Conservation (phyloP, 129 eudicot genomes). For the Saussurea involucrata region DNA sequence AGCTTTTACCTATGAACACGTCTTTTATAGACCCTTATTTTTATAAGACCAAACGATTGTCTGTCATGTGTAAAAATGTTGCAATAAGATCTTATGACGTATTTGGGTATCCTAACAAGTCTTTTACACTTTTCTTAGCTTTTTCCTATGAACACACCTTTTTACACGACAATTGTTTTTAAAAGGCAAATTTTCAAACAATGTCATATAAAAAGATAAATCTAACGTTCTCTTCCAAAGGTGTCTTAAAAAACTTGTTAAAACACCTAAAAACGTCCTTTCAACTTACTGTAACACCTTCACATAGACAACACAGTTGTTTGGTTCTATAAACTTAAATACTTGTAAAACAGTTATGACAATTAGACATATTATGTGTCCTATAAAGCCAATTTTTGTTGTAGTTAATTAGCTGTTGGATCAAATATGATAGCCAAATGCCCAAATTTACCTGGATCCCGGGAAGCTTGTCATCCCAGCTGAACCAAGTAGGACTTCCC, state of each 20-base stretch:
- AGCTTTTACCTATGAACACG: neutral
- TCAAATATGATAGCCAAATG: neutral
- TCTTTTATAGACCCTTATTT: no score
- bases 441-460: slow-evolving; percentile 67
- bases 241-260: neutral
- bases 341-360: neutral
- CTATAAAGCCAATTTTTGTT: neutral
- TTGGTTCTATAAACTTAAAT: neutral
- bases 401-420: neutral
- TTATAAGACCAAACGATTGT: neutral
- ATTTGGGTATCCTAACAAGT: neutral
- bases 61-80: neutral
- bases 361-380: neutral
- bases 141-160: neutral
- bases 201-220: no score
- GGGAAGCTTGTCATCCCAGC: slow-evolving; percentile 97
- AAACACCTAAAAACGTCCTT: neutral
- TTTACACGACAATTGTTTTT: neutral
- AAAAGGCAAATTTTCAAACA: neutral
- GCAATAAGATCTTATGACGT: neutral
- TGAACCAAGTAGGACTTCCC: slow-evolving; percentile 96
- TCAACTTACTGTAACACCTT: neutral
- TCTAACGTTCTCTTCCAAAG: neutral
- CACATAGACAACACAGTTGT: neutral
- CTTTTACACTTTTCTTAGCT: no score